Base-by-base conservation (phyloP, 306 rosid genomes). In the Castanea crenata region DNA sequence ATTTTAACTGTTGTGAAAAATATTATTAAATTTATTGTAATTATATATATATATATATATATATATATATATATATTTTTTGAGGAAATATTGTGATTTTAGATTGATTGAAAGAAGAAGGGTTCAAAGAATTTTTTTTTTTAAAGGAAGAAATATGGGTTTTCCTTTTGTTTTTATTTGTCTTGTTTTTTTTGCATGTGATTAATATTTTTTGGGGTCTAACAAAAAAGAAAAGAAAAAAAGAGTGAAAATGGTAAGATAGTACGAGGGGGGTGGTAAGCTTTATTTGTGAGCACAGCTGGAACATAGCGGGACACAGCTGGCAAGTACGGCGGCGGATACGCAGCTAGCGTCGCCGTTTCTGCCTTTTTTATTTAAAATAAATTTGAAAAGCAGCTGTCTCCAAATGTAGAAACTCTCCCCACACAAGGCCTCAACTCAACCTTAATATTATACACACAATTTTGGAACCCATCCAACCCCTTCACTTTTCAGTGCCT, bases 271-370 rank as follows among this genome's bases (percentile, higher is more conserved):
- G 57, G 18, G 19, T 25, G n/a, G 73, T 41, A 12, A 34, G 79
- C 76, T 79, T 75, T 79, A 56, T n/a, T 77, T 34, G 64, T 21
- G 76, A 70, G 76, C 69, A 83, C 89, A 89, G 89, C 91, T 85
- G 89, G 79, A 75, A 59, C 71, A 78, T 83, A 83, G 93, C 85
- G 81, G 80, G 82, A 31, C 71, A 83, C 91, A 89, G 93, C 89
- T 89, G 89, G 87, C 84, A 75, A 63, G 75, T 87, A 87, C 89
- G 87, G 85, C 82, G 71, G 77, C 77, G 54, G 19, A 79, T 82
- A 78, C 81, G 86, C 86, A 81, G 83, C 81, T 78, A 82, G 81
- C 83, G 83, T 78, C 83, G 81, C 83, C 83, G 88, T 75, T 85
- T 63, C 49, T 18, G n/a, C 52, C 8, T 3, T 13, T 21, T 4